A percentile compares a stretch with the other conserved stretches of the same genome.
phyloP scores from a whole-genome alignment of 2,329 filamentous ascomycete species.

The Xylariomycetidae sp. region DNA sequence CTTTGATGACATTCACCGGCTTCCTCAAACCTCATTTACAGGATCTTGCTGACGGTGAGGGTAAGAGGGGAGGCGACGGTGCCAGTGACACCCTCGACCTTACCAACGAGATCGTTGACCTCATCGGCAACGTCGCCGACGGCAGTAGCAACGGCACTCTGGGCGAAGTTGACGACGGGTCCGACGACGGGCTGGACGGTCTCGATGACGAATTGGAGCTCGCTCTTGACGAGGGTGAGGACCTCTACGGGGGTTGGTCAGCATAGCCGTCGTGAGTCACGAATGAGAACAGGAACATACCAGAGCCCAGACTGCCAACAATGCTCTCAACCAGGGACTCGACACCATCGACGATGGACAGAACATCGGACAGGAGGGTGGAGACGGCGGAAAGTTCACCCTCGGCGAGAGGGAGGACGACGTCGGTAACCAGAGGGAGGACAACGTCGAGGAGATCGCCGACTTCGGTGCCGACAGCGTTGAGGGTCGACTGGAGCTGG shows the following conservation, averaged over 20 bases:
- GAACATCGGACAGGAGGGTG: constrained; percentile 15
- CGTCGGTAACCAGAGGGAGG: constrained; percentile 13
- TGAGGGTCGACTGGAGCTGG: constrained; percentile 19
- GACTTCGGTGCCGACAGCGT: constrained; percentile 16
- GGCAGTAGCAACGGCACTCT: constrained; percentile 7
- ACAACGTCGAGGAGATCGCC: constrained; percentile 13
- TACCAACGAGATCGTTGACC: constrained; percentile 14
- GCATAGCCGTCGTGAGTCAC: no score
- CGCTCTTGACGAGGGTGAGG: constrained; percentile 17
- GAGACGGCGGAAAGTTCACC: constrained; percentile 19
- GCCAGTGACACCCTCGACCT: constrained; percentile 12
- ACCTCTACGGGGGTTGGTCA: constrained; percentile 17
- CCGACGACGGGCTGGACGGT: constrained; percentile 17
- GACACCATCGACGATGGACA: constrained; percentile 10
- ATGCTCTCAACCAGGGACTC: constrained; percentile 18
- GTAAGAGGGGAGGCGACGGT: constrained; percentile 9
- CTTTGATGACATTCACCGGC: no score
- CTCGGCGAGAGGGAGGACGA: constrained; percentile 15
- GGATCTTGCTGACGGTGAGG: constrained; percentile 5
- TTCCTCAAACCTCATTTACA: no score
- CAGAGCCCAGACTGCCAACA: constrained; percentile 10
- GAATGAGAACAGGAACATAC: no score
- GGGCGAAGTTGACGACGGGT: constrained; percentile 18
- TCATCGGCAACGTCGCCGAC: constrained; percentile 12
- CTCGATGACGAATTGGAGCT: constrained; percentile 21